phyloP scores from a whole-genome alignment of 257 asterid genomes.

The Penstemon newberryi region DNA sequence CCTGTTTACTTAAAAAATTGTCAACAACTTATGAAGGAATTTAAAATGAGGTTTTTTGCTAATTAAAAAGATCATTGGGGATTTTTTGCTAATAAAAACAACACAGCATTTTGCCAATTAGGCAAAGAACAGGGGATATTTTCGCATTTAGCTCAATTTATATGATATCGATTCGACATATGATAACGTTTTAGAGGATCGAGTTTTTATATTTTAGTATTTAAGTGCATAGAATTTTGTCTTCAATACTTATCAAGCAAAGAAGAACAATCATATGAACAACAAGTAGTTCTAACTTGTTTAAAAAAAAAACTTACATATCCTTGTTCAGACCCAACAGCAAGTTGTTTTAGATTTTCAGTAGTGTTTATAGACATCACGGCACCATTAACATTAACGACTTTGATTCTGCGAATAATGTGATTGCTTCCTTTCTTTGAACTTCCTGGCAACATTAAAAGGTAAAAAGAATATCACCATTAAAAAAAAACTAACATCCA shows the following conservation, averaged over 20 bases:
- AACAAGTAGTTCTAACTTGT: background rate
- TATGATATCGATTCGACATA: too few relatives aligned
- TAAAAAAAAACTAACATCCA: constrained; percentile 10
- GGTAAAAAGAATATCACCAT: too few relatives aligned
- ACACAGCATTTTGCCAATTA: too few relatives aligned
- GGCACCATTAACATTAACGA: constrained; percentile 76
- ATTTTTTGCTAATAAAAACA: too few relatives aligned
- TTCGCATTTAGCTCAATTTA: too few relatives aligned
- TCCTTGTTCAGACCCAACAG: constrained; percentile 95
- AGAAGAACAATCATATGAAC: background rate
- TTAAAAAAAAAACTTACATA: constrained; percentile 51
- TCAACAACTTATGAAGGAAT: too few relatives aligned
- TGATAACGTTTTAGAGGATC: too few relatives aligned
- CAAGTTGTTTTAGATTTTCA: constrained; percentile 62
- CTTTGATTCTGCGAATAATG: constrained; percentile 60
- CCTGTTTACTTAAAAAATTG: too few relatives aligned
- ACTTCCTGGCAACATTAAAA: constrained; percentile 49
- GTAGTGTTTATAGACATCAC: constrained; percentile 53
- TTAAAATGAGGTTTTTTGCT: too few relatives aligned
- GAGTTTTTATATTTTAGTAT: too few relatives aligned
- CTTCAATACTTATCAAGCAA: background rate
- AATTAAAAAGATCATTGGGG: too few relatives aligned
- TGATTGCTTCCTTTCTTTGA: constrained; percentile 77
- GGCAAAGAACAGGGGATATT: too few relatives aligned
- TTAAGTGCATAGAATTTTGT: background rate